phyloP scores from a whole-genome alignment of 2,329 filamentous ascomycete genomes.

The Berkeleyomyces rouxiae region DNA sequence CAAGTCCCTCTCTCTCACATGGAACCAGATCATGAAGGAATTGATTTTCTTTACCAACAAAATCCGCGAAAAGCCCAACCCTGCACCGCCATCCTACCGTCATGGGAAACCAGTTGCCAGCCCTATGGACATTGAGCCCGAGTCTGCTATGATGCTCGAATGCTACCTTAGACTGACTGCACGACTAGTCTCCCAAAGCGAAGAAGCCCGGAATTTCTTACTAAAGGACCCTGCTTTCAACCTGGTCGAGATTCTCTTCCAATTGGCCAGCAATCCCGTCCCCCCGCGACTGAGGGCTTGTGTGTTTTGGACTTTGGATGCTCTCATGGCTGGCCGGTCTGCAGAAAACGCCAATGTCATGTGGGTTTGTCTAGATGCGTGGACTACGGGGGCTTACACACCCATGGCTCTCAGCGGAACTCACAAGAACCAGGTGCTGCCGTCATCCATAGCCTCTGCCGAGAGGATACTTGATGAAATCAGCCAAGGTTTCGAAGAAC shows the following conservation, averaged over 20 bases:
- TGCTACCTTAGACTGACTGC: slow-evolving; percentile 80
- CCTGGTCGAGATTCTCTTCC: slow-evolving; percentile 57
- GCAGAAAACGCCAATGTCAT: slow-evolving; percentile 50
- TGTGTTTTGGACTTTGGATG: slow-evolving; percentile 61
- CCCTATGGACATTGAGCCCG: slow-evolving; percentile 66
- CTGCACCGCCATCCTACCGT: slow-evolving; percentile 29
- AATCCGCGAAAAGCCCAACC: slow-evolving; percentile 53
- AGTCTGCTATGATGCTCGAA: slow-evolving; percentile 92
- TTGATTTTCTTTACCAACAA: slow-evolving; percentile 68
- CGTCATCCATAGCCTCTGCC: slow-evolving; percentile 24
- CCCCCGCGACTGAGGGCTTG: slow-evolving; percentile 65
- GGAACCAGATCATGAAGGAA: slow-evolving; percentile 84
- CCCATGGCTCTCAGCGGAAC: slow-evolving; percentile 13
- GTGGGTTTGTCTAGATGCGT: slow-evolving; percentile 68
- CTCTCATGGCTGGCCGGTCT: slow-evolving; percentile 60
- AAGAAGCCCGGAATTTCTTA: slow-evolving; percentile 55
- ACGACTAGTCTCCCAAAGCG: slow-evolving; percentile 62
- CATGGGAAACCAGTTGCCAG: slow-evolving; percentile 44
- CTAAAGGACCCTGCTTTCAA: slow-evolving; percentile 47
- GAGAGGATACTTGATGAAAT: slow-evolving; percentile 58
- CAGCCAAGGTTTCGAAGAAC: slow-evolving; percentile 65
- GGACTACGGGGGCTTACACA: slow-evolving; percentile 48
- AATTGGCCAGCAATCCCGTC: slow-evolving; percentile 61
- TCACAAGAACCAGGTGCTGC: slow-evolving; percentile 15
- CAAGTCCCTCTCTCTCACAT: slow-evolving; percentile 71